phyloP scores from a whole-genome alignment of 108 stramenopile species.

The Nitzschia sp. region DNA sequence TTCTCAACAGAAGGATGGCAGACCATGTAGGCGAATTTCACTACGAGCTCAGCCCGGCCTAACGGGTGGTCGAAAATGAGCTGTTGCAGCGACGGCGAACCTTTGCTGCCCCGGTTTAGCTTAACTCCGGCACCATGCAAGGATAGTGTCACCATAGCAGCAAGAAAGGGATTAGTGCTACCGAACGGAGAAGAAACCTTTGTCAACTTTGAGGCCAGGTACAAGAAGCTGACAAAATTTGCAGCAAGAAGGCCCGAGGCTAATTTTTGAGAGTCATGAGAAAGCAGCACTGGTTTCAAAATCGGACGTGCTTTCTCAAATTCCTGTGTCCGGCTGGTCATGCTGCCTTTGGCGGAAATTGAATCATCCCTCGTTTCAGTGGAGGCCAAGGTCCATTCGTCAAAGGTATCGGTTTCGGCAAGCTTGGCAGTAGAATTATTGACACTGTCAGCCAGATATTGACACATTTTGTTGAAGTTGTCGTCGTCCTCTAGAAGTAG shows the following conservation, averaged over 20 bases:
- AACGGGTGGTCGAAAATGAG: conserved; percentile 31
- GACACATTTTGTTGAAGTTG: conserved; percentile 64
- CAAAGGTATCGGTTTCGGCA: conserved; percentile 7
- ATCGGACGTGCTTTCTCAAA: conserved; percentile 35
- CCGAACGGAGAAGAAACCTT: conserved; percentile 56
- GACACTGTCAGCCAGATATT: conserved; percentile 42
- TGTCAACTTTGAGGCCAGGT: conserved; percentile 43
- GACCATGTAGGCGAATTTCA: conserved; percentile 35
- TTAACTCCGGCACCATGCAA: neutral
- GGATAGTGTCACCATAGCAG: conserved; percentile 40
- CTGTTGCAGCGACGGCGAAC: conserved; percentile 14
- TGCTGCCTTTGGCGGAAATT: conserved; percentile 1
- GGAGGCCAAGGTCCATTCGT: neutral
- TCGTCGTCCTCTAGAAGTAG: conserved; percentile 39
- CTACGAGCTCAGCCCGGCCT: conserved; percentile 15
- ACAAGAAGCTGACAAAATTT: conserved; percentile 66
- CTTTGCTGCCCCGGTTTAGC: conserved; percentile 1
- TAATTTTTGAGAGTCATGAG: conserved; percentile 17
- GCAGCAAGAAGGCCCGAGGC: conserved; percentile 52
- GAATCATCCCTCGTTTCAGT: conserved; percentile 1
- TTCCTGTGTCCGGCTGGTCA: conserved; percentile 1
- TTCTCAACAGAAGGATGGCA: neutral
- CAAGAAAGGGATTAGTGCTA: conserved; percentile 53
- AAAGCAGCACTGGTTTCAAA: conserved; percentile 29
- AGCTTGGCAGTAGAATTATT: conserved; percentile 23